A percentile compares a stretch with the other conserved stretches of the same genome.
These are phyloP conservation scores for Adansonia digitata DNA, from an alignment of 345 rosid genomes.

Conservation along the genomic window DNA sequence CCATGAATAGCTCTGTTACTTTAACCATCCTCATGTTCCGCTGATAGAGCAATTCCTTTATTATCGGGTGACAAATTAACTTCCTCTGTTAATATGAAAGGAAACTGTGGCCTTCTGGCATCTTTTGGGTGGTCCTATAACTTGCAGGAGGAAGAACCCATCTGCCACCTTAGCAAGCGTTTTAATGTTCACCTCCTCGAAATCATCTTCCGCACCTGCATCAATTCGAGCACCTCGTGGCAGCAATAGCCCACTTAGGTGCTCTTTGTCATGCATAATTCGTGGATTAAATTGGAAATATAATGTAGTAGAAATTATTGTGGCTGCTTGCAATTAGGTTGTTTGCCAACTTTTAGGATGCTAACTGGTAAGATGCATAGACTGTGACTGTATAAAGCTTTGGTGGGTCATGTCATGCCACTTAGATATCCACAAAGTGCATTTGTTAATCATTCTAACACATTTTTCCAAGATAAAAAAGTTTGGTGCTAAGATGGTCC, in stretches of 20 bases:
- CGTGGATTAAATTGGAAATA: neutral
- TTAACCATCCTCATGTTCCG: neutral
- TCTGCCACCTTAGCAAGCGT: neutral
- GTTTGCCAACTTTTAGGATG: neutral
- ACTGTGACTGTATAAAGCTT: neutral
- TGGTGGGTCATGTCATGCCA: neutral
- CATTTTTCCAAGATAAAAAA: conserved; percentile 2
- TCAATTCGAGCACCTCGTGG: neutral
- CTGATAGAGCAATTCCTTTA: neutral
- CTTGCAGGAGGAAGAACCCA: neutral
- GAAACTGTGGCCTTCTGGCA: neutral
- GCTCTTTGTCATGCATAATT: conserved; percentile 3
- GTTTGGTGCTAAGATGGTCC: neutral
- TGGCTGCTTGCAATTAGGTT: conserved; percentile 9
- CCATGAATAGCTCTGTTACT: neutral
- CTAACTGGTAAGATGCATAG: neutral
- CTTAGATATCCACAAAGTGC: neutral
- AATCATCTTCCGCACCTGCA: neutral
- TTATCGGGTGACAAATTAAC: neutral
- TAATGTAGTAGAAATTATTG: conserved; percentile 10
- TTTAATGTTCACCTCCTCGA: neutral
- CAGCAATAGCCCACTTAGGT: neutral
- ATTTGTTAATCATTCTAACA: neutral
- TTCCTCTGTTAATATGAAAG: neutral
- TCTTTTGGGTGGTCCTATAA: neutral